Evolutionary conservation across 2,329 filamentous ascomycete species (phyloP), one percentile per base, ranked within the genome.

Genomic region (Colletotrichum tamarilloi): DNA sequence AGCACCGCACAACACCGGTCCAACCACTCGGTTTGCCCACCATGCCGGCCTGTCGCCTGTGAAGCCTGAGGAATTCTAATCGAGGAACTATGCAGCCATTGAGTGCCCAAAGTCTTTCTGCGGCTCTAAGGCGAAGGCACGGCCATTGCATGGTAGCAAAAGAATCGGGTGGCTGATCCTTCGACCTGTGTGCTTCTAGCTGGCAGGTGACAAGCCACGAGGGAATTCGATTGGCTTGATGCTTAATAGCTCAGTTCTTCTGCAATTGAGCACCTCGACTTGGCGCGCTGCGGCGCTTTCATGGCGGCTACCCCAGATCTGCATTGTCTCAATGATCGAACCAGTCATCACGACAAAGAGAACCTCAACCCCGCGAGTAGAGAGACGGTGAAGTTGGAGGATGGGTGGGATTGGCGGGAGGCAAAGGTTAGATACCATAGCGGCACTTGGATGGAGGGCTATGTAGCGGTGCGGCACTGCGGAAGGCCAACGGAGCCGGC

Each of bases 91-190:
- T 28, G 24, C 19, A 63, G 28, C 24, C 24, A 24, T 52, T 26
- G 28, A 24, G 53, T 11, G 19, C 19, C 11, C 7, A 26, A 11
- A 22, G 32, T 30, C 28, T 38, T n/a, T 38, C 6, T 16, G n/a
- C n/a, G 32, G n/a, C 53, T 12, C 62, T 19, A 28, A 42, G 35
- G 53, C 24, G 1, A 38, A 19, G 38, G 60, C 70, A 73, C 67
- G 56, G 67, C 3, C 62, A 60, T 65, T 57, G 46, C 38, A 30
- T 32, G 56, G 26, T 49, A 28, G 46, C 35, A 35, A 16, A 32
- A 35, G 64, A 52, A 24, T 30, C 62, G 67, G 67, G 67, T 73
- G 70, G 67, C 67, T 73, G 70, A 70, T 65, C 67, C 67, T 70
- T 64, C 53, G 24, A 58, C 35, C 28, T 28, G 28, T 49, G 55